A percentile compares a stretch with the other conserved stretches of the same genome.
These are phyloP conservation scores for Coccomyxa subellipsoidea DNA, from an alignment of 163 green algal genomes.

Conservation along the genomic window DNA sequence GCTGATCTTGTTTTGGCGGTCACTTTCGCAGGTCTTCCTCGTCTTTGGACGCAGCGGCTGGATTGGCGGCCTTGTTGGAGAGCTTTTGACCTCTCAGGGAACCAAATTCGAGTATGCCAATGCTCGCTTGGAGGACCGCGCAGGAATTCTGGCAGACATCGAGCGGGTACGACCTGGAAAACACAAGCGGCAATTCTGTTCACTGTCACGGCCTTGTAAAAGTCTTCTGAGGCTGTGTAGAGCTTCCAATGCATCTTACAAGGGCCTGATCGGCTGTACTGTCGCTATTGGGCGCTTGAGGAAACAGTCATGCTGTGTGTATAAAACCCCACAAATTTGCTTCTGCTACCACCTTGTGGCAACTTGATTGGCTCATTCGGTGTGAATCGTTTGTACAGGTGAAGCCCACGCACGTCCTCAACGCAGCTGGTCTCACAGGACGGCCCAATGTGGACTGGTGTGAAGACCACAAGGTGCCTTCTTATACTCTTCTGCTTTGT, in stretches of 20 bases:
- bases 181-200: neutral
- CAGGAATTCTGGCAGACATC: slow-evolving; percentile 81
- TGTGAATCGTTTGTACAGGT: slow-evolving; percentile 51
- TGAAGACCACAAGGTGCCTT: slow-evolving; percentile 85
- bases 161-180: slow-evolving; percentile 60
- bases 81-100: slow-evolving; percentile 74
- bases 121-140: slow-evolving; percentile 83
- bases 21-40: slow-evolving; percentile 71
- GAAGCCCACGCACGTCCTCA: slow-evolving; percentile 95
- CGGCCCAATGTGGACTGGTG: slow-evolving; percentile 99
- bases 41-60: slow-evolving; percentile 89
- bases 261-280: no score
- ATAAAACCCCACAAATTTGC: neutral
- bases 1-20: neutral
- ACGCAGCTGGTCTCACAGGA: slow-evolving; percentile 94
- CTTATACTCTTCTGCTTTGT: neutral
- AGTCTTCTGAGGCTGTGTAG: neutral
- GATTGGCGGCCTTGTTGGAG: slow-evolving; percentile 90
- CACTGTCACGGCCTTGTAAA: no score
- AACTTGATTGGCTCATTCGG: neutral
- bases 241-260: no score
- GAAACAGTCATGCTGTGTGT: no score
- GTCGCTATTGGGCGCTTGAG: no score
- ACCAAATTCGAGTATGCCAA: slow-evolving; percentile 81
- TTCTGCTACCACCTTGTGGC: no score